Conservation (phyloP, 2,329 filamentous ascomycete genomes). For the Curvularia spicifera region DNA sequence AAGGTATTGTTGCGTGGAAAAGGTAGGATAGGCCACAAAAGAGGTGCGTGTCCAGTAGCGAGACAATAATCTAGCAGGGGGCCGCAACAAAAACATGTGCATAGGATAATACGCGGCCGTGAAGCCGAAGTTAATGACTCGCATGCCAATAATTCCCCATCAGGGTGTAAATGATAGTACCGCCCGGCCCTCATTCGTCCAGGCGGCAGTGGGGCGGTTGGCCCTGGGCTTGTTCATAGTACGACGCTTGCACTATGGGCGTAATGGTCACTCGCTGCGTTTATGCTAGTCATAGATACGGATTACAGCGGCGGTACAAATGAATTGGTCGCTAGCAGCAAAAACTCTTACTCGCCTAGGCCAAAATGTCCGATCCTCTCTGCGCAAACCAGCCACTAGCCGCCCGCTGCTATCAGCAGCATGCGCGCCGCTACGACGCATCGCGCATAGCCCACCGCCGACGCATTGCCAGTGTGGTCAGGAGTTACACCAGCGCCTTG, state of each 20-base stretch:
- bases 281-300: conserved; percentile 32
- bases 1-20: conserved; percentile 22
- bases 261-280: conserved; percentile 25
- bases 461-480: conserved; percentile 8
- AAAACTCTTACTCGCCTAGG: conserved; percentile 25
- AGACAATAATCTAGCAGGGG: conserved; percentile 26
- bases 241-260: conserved; percentile 30
- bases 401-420: conserved; percentile 24
- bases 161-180: conserved; percentile 35
- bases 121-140: conserved; percentile 33
- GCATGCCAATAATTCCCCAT: conserved; percentile 32
- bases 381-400: conserved; percentile 21
- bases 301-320: conserved; percentile 15
- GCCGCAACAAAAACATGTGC: conserved; percentile 23
- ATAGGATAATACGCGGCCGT: conserved; percentile 33
- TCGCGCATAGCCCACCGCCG: conserved; percentile 12
- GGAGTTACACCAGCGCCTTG: conserved; percentile 19
- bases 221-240: conserved; percentile 35
- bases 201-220: conserved; percentile 23
- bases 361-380: conserved; percentile 30
- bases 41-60: conserved; percentile 18
- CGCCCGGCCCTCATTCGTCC: conserved; percentile 33
- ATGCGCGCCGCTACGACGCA: conserved; percentile 23
- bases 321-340: conserved; percentile 24
- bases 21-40: conserved; percentile 27